Base-by-base conservation (phyloP, 129 eudicot genomes). In the Tagetes erecta region DNA sequence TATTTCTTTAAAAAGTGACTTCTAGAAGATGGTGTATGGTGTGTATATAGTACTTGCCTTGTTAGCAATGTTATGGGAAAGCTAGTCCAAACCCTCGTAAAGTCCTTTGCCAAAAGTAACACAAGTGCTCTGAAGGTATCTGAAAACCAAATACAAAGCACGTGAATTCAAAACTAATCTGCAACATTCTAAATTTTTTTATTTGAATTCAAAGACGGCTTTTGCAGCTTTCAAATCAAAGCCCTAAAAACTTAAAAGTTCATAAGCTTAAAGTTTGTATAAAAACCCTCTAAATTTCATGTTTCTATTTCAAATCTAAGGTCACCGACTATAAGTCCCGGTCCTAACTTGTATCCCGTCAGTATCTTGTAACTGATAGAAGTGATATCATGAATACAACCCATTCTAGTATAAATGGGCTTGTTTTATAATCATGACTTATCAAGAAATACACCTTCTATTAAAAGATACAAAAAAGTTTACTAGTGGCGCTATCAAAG, bases 71-170 rank as follows among this genome's bases (percentile, higher is more conserved):
- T 86, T 86, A 78, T 86, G 83, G 12, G 91, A 86, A 34, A 86
- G 87, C 91, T 87, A 86, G 78, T 86, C 91, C 36, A 86, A 72
- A 11, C 91, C 87, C 63, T 86, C 91, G 8, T 86, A 86, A 37
- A 86, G 75, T 55, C 91, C 91, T 71, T 82, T 83, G 14, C 87
- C 89, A 41, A 85, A 84, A 56, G 89, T 82, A 10, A 85, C 88
- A 72, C 87, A 84, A 13, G 88, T 86, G 80, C 91, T 86, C 84
- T 86, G 91, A 55, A 86, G 83, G 41, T 86, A 83, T 87, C 91
- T 86, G 74, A 34, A 39, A 64, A 44, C 34, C 14, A 59, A 4
- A 37, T 63, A 33, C 14, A 59, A 4, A 58, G 20, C 57, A 51
- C 1, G 20, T 49, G 55, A 14, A 12, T 49, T 49, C 27, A 49